Conservation (phyloP, 163 green algal genomes). For the Coccomyxa subellipsoidea region DNA sequence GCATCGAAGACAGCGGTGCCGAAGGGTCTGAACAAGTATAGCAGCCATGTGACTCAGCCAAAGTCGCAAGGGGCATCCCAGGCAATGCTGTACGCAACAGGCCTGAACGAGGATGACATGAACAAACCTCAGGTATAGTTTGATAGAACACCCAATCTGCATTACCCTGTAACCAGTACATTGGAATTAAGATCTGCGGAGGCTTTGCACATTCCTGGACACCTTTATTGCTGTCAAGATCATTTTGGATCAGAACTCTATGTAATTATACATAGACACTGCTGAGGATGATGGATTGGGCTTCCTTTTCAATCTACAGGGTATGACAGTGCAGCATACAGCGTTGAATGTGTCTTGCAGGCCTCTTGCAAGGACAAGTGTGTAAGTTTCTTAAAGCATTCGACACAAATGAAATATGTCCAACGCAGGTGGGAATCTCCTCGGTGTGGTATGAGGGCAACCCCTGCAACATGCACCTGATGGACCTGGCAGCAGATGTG, state of each 20-base stretch:
- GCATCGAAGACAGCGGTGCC: neutral
- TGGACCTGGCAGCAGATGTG: conserved; percentile 88
- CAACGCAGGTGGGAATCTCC: conserved; percentile 86
- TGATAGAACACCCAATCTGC: neutral
- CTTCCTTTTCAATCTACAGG: too few relatives aligned
- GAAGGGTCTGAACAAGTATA: conserved; percentile 92
- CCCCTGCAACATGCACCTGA: conserved; percentile 99
- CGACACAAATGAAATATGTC: too few relatives aligned
- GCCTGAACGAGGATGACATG: conserved; percentile 92
- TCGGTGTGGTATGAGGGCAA: conserved; percentile 99
- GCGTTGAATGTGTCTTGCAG: too few relatives aligned
- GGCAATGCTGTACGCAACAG: conserved; percentile 98
- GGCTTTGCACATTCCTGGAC: too few relatives aligned
- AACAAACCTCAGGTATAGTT: conserved; percentile 88
- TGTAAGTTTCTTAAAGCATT: too few relatives aligned
- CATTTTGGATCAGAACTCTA: too few relatives aligned
- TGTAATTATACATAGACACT: too few relatives aligned
- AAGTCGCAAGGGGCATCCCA: conserved; percentile 96
- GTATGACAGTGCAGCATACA: too few relatives aligned
- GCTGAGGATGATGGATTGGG: too few relatives aligned
- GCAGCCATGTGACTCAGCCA: conserved; percentile 90
- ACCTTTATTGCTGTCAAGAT: too few relatives aligned
- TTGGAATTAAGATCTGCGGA: neutral
- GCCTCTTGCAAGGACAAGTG: too few relatives aligned
- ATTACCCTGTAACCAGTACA: neutral